Evolutionary conservation across 257 asterid genomes (phyloP).

Genomic region (Nyctanthes arbortristis): DNA sequence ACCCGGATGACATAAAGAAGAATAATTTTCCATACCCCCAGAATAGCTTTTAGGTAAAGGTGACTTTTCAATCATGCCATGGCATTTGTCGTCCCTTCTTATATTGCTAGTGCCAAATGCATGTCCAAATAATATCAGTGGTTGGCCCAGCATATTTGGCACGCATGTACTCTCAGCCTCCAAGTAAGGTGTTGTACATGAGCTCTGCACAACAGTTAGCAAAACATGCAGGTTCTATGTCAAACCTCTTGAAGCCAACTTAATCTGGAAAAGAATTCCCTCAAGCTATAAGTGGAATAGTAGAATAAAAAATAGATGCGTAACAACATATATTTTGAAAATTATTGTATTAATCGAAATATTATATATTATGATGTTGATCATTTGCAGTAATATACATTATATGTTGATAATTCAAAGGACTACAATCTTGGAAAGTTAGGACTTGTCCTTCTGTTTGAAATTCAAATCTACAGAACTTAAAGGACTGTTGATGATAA

Average conservation of each 20-base stretch:
- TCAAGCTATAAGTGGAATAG: neutral
- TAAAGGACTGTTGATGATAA: neutral
- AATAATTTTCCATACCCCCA: constrained; percentile 1
- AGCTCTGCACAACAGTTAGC: constrained; percentile 5
- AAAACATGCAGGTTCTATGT: constrained; percentile 8
- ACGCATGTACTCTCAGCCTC: constrained; percentile 8
- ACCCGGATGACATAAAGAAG: neutral
- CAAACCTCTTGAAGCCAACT: constrained; percentile 3
- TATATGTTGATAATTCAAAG: too few relatives aligned
- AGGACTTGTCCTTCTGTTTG: neutral
- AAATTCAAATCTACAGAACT: neutral
- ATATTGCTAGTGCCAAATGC: neutral
- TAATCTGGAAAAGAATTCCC: constrained; percentile 3
- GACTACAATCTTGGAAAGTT: too few relatives aligned
- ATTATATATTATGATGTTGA: too few relatives aligned
- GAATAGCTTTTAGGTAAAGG: neutral
- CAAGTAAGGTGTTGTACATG: neutral
- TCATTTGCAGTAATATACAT: too few relatives aligned
- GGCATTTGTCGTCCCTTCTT: neutral
- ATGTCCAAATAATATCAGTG: neutral
- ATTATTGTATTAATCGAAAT: too few relatives aligned
- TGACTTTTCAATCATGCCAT: neutral
- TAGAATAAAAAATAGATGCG: too few relatives aligned
- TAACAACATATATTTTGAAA: neutral
- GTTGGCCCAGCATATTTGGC: constrained; percentile 1